Evolutionary conservation across 192 early-diverging fungal genomes (phyloP).

Genomic region (Entrophospora sp.): DNA sequence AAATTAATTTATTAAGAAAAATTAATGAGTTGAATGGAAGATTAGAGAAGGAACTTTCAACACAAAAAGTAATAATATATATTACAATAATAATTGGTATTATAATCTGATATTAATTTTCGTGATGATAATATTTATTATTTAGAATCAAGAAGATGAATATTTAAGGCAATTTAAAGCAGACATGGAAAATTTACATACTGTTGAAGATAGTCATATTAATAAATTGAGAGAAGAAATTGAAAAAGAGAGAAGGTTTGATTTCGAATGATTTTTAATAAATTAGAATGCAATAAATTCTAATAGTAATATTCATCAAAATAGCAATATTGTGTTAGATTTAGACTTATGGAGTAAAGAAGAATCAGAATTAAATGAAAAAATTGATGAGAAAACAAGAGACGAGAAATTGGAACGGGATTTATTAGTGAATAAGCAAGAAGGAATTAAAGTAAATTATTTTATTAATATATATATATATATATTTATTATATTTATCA

Average conservation of each 20-base stretch:
- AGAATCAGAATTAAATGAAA: slow-evolving; percentile 1
- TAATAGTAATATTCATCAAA: no score
- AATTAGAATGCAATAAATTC: no score
- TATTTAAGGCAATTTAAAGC: neutral
- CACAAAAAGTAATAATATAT: neutral
- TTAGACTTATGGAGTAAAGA: neutral
- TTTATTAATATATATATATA: no score
- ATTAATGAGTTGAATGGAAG: neutral
- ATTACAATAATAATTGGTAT: neutral
- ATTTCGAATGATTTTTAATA: no score
- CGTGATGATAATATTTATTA: neutral
- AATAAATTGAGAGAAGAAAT: neutral
- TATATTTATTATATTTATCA: no score
- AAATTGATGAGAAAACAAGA: neutral
- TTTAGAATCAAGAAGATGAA: neutral
- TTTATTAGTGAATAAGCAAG: neutral
- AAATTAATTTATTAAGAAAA: neutral
- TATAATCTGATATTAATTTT: neutral
- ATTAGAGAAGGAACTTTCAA: neutral
- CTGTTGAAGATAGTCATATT: neutral
- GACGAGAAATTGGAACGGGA: slow-evolving; percentile 6
- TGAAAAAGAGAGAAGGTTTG: slow-evolving; percentile 10
- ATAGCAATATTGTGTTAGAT: slow-evolving; percentile 5
- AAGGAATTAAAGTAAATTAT: neutral
- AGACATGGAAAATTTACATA: slow-evolving; percentile 6